Percentiles rank a stretch among this genome's conserved stretches.
Conservation (phyloP, 768 basidiomycete species). For the Suillus cothurnatus region DNA sequence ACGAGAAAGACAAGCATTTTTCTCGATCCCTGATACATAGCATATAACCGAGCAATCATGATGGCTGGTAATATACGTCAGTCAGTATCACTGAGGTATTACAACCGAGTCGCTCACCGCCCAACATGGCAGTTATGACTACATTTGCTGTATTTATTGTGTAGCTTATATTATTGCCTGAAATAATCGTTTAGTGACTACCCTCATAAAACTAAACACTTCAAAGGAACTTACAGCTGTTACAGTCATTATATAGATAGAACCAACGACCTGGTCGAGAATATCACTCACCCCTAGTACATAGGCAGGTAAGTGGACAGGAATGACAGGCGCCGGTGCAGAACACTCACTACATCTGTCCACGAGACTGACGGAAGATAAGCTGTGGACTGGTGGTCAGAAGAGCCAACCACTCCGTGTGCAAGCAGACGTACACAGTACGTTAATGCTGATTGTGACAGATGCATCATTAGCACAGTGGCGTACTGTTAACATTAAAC, state of each 20-base stretch:
- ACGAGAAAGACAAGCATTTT: no score
- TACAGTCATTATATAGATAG: no score
- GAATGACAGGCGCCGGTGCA: neutral
- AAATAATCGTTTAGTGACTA: slow-evolving; percentile 21
- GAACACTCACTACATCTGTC: neutral
- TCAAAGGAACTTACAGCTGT: no score
- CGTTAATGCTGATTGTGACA: neutral
- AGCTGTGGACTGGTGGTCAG: neutral
- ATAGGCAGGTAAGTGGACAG: neutral
- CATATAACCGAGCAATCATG: no score
- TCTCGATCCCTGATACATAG: no score
- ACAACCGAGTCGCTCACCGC: neutral
- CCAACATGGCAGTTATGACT: neutral
- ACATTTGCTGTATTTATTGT: neutral
- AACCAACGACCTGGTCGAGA: no score
- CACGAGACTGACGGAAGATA: neutral
- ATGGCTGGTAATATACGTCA: neutral
- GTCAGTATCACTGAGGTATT: neutral
- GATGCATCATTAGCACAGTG: neutral
- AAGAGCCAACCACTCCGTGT: neutral
- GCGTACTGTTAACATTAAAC: neutral
- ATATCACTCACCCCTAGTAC: no score
- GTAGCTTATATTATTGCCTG: slow-evolving; percentile 28
- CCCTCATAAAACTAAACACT: no score
- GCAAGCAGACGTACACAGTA: neutral